phyloP scores from a whole-genome alignment of 202 grass and related monocot species.

The Bolboschoenoplectus hybrid region DNA sequence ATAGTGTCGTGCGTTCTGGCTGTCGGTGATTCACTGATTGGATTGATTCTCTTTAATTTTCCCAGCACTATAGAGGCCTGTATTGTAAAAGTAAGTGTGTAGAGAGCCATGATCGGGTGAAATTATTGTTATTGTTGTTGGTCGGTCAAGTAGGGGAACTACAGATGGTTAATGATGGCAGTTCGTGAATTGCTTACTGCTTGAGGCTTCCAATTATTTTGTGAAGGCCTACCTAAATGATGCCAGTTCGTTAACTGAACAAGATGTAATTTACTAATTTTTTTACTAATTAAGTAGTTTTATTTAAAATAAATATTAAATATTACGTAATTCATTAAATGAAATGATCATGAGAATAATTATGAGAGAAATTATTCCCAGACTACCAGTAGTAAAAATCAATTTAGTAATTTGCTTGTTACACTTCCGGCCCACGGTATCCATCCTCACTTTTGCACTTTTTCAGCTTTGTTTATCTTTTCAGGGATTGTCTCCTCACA shows the following conservation, averaged over 20 bases:
- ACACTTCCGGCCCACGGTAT: background rate
- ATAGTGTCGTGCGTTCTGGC: background rate
- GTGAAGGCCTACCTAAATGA: background rate
- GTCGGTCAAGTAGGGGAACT: background rate
- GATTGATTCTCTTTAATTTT: background rate
- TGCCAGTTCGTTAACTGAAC: background rate
- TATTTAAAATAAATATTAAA: too few species aligned
- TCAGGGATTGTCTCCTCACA: background rate
- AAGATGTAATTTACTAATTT: background rate
- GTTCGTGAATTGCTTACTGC: background rate
- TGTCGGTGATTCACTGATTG: background rate
- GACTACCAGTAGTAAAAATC: background rate
- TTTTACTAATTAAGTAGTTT: too few species aligned
- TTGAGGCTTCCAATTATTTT: background rate
- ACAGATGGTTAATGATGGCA: background rate
- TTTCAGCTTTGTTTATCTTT: conserved; percentile 22
- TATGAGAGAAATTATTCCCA: too few species aligned
- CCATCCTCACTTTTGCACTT: background rate
- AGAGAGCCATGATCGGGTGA: background rate
- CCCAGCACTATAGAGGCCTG: background rate
- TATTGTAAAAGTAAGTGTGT: background rate
- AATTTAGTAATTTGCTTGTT: background rate
- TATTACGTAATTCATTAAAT: too few species aligned
- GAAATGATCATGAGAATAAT: too few species aligned
- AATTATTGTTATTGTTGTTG: background rate